Percentiles rank a stretch among this genome's conserved stretches.
phyloP scores from a whole-genome alignment of 306 rosid species.

The Urtica urens region DNA sequence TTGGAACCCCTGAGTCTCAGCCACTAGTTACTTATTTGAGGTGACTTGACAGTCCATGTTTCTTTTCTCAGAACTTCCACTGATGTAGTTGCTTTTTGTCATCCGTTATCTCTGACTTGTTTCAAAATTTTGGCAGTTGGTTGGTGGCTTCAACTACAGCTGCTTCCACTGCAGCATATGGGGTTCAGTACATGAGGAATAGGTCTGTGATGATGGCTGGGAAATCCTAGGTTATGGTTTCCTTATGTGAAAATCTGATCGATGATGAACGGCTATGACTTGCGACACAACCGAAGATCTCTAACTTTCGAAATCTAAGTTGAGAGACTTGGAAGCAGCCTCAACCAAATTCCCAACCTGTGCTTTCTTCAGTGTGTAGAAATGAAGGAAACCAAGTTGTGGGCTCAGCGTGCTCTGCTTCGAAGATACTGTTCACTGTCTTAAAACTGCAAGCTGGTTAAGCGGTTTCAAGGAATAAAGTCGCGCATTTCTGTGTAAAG shows the following conservation, averaged over 20 bases:
- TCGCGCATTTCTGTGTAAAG: too few relatives aligned
- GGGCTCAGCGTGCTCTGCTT: too few relatives aligned
- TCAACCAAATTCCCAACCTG: too few relatives aligned
- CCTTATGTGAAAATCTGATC: not conserved
- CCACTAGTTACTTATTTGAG: slow-evolving; percentile 52
- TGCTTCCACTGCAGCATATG: slow-evolving; percentile 56
- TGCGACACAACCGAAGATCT: not conserved
- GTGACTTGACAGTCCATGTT: slow-evolving; percentile 18
- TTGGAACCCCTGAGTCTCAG: slow-evolving; percentile 67
- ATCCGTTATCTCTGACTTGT: not conserved
- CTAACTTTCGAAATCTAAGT: too few relatives aligned
- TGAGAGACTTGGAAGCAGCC: too few relatives aligned
- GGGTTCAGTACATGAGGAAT: slow-evolving; percentile 36
- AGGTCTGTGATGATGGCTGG: slow-evolving; percentile 18
- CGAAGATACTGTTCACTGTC: too few relatives aligned
- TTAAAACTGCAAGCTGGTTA: too few relatives aligned
- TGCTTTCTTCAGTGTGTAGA: too few relatives aligned
- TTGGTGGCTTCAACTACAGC: slow-evolving; percentile 80
- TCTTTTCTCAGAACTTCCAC: not conserved
- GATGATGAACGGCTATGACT: not conserved
- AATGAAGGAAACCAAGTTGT: too few relatives aligned
- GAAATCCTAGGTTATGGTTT: slow-evolving; percentile 6
- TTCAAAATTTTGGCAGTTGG: slow-evolving; percentile 56
- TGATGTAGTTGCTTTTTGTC: not conserved
- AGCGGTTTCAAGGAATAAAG: too few relatives aligned